Base-by-base conservation (phyloP, 768 basidiomycete species). In the Dictyophora rubrovolvata region DNA sequence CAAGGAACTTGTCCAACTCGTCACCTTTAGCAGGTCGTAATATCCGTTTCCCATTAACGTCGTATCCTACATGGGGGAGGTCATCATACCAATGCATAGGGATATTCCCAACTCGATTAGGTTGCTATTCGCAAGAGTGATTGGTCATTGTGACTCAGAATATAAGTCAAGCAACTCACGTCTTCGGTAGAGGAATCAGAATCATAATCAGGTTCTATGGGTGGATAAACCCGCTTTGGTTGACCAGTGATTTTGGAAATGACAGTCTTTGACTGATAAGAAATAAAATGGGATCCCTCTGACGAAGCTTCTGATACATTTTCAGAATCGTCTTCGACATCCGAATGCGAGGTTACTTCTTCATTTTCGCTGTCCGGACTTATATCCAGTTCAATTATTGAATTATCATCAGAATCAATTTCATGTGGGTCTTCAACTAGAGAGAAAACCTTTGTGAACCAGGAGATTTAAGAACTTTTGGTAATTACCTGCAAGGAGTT, bases 21-120 rank as follows among this genome's bases (percentile, higher is more conserved):
- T 99, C 96, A 48, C 93, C 93, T 65, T 86, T 85, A 48, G 93
- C 95, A 12, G 96, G 94, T 55, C 93, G 87, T 63, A 98, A 79
- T 52, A 99, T 85, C 69, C 86, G 86, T 74, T 92, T 95, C 56
- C 96, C 96, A 69, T 93, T 83, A 65, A 98, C 85, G 71, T 93
- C 83, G 73, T 99, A 99, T 50, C 96, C 96, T 68, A 99, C 81
- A 72, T 99, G 96, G n/a, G 96, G 96, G 64, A 99, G 76, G 75
- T 98, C 94, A 69, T 98, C 96, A 71, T 99, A 99, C 93, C 95
- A 99, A 67, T 99, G 93, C 80, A 88, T 87, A 50, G 96, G 96
- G 62, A 99, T 76, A 72, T 95, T 81, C 55, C 96, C 96, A 64
- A 96, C 84, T 61, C 94, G 90, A 69, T 96, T 98, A n/a, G 89